Percentiles rank a stretch among this genome's conserved stretches.
phyloP scores from a whole-genome alignment of 768 basidiomycete species.

The Dioszegia hungarica region DNA sequence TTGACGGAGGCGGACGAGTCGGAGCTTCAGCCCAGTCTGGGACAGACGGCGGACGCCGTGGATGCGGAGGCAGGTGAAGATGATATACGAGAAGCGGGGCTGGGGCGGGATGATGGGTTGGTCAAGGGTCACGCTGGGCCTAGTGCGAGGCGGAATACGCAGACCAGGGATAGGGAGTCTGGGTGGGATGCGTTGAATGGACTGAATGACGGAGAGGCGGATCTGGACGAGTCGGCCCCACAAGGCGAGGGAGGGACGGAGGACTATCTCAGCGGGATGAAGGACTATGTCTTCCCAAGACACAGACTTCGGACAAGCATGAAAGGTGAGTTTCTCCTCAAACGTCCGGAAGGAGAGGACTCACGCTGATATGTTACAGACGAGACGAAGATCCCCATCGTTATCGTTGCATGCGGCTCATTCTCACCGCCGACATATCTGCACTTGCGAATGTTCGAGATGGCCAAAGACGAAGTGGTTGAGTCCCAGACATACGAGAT shows the following conservation, averaged over 20 bases:
- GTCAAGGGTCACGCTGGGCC: too few relatives aligned
- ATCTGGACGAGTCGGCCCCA: conserved; percentile 44
- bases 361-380: conserved; percentile 18
- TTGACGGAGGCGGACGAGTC: conserved; percentile 13
- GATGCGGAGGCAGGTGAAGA: background rate
- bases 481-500: conserved; percentile 93
- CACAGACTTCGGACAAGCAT: conserved; percentile 45
- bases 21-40: background rate
- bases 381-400: conserved; percentile 63
- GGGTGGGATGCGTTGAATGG: conserved; percentile 43
- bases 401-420: conserved; percentile 90
- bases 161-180: conserved; percentile 17
- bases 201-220: conserved; percentile 48
- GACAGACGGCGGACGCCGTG: background rate
- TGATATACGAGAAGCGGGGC: background rate
- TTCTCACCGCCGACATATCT: conserved; percentile 98
- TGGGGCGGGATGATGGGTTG: background rate
- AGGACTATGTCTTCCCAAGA: conserved; percentile 48
- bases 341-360: background rate
- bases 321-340: conserved; percentile 46
- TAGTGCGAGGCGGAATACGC: background rate
- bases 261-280: conserved; percentile 36
- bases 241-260: conserved; percentile 41
- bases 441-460: conserved; percentile 97
- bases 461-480: conserved; percentile 89